These are phyloP conservation scores for Coniella vitis DNA, from an alignment of 2,329 filamentous ascomycete species.

Conservation along the genomic window DNA sequence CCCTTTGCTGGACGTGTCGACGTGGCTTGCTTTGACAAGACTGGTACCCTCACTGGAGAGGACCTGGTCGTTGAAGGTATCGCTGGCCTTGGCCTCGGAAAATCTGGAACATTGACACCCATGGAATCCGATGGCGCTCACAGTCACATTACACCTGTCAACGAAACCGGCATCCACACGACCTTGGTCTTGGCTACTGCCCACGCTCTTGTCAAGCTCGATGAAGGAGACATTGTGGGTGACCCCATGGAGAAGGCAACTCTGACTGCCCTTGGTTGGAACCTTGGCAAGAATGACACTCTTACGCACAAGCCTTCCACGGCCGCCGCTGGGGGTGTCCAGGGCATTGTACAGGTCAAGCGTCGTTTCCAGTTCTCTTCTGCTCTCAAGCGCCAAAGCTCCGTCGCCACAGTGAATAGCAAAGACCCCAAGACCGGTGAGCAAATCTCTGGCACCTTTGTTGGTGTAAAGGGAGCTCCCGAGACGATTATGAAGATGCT, in stretches of 20 bases:
- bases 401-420: slow-evolving; percentile 74
- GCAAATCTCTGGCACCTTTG: slow-evolving; percentile 80
- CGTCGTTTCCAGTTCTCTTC: slow-evolving; percentile 98
- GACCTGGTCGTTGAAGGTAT: slow-evolving; percentile 96
- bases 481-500: slow-evolving; percentile 97
- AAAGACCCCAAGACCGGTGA: slow-evolving; percentile 66
- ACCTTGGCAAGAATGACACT: slow-evolving; percentile 80
- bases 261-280: slow-evolving; percentile 82
- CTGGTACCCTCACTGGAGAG: slow-evolving; percentile 91
- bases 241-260: slow-evolving; percentile 99
- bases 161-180: slow-evolving; percentile 68
- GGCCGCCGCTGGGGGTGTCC: slow-evolving; percentile 40
- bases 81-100: slow-evolving; percentile 72
- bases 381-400: slow-evolving; percentile 90
- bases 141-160: slow-evolving; percentile 66
- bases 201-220: slow-evolving; percentile 90
- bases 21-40: slow-evolving; percentile 97
- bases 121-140: slow-evolving; percentile 76
- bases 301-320: slow-evolving; percentile 60
- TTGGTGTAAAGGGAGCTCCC: slow-evolving; percentile 91
- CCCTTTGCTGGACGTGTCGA: slow-evolving; percentile 94
- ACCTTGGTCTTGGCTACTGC: slow-evolving; percentile 91
- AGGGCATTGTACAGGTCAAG: slow-evolving; percentile 85
- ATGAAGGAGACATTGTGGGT: slow-evolving; percentile 94
- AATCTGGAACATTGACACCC: slow-evolving; percentile 52